Percentiles rank a stretch among this genome's conserved stretches.
Evolutionary conservation across 768 basidiomycete species (phyloP).

Genomic region (Xerocomellus dryophilus): DNA sequence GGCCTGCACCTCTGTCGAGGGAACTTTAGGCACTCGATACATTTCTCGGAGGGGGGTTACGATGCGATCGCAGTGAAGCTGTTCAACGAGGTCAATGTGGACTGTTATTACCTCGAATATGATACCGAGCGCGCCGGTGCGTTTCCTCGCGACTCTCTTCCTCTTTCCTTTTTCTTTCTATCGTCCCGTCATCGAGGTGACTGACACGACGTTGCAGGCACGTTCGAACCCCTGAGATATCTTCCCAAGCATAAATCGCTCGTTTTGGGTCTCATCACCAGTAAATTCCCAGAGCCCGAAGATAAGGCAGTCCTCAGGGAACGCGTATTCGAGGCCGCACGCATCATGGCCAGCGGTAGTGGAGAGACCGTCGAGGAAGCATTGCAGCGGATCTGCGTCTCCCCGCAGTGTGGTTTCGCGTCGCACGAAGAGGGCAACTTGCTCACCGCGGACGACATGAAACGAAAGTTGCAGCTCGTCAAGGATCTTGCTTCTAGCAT

Average conservation of each 20-base stretch:
- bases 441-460: conserved; percentile 36
- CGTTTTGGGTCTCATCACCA: conserved; percentile 44
- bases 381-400: conserved; percentile 38
- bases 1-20: conserved; percentile 47
- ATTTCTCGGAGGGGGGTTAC: conserved; percentile 47
- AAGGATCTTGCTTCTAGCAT: conserved; percentile 36
- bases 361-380: conserved; percentile 40
- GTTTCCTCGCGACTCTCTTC: background rate
- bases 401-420: conserved; percentile 54
- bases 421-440: conserved; percentile 45
- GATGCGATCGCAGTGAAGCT: conserved; percentile 44
- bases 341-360: conserved; percentile 39
- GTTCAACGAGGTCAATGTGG: conserved; percentile 44
- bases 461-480: conserved; percentile 29
- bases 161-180: background rate
- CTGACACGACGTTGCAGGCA: conserved; percentile 9
- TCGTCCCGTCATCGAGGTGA: no score
- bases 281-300: conserved; percentile 44
- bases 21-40: conserved; percentile 28
- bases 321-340: conserved; percentile 43
- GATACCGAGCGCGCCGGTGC: conserved; percentile 46
- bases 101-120: conserved; percentile 47
- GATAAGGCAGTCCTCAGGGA: conserved; percentile 37
- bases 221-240: conserved; percentile 32
- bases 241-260: conserved; percentile 38